Evolutionary conservation across 352 stramenopile species (phyloP).

Genomic region (Phytopythium aichiense): DNA sequence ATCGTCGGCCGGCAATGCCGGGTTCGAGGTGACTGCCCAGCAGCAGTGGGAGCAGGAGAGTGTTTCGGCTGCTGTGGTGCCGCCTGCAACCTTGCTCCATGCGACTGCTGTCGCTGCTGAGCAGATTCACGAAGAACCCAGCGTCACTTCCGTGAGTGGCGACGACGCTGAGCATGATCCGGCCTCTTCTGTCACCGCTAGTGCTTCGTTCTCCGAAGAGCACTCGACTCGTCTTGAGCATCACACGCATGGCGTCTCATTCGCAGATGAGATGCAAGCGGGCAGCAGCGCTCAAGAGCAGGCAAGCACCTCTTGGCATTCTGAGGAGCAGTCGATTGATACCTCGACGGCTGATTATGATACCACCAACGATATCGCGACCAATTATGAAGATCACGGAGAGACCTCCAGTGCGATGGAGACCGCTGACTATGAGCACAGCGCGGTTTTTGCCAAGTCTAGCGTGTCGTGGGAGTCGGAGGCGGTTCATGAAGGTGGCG

Average conservation of each 20-base stretch:
- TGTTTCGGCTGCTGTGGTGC: background rate
- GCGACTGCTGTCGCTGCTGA: background rate
- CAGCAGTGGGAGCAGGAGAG: background rate
- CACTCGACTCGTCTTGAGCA: background rate
- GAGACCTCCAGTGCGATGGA: background rate
- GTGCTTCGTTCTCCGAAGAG: background rate
- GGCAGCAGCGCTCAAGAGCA: background rate
- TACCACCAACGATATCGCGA: background rate
- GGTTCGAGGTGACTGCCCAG: background rate
- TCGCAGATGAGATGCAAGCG: background rate
- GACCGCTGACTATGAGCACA: background rate
- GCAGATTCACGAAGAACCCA: background rate
- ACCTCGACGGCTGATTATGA: background rate
- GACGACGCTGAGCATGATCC: background rate
- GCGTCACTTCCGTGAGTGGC: background rate
- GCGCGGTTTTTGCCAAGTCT: slow-evolving; percentile 1
- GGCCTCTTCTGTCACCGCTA: background rate
- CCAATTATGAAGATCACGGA: background rate
- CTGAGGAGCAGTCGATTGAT: background rate
- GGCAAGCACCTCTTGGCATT: background rate
- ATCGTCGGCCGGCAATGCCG: background rate
- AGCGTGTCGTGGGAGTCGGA: slow-evolving; percentile 1
- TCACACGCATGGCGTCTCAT: slow-evolving; percentile 3
- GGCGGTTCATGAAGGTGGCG: background rate
- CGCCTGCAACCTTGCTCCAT: background rate